Conservation (phyloP, 2,329 filamentous ascomycete genomes). For the Alternaria alternata region DNA sequence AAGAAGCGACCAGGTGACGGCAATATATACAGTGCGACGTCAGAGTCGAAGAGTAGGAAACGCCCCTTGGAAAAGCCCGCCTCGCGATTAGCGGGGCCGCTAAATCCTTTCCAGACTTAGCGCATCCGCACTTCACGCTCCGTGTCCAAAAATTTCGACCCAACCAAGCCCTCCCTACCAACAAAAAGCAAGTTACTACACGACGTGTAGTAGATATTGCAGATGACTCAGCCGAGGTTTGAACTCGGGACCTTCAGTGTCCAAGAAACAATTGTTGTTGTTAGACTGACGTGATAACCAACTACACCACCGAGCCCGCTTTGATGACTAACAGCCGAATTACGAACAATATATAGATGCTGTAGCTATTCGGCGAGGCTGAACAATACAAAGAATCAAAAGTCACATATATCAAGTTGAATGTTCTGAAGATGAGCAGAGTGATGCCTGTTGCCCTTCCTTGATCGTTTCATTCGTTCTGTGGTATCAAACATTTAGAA, state of each 20-base stretch:
- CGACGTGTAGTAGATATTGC: not conserved
- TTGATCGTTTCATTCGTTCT: not conserved
- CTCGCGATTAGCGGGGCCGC: not conserved
- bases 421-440: too few relatives aligned
- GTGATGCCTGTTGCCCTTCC: too few relatives aligned
- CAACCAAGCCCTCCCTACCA: not conserved
- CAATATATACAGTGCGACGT: not conserved
- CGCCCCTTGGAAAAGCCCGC: not conserved
- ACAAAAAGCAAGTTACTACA: conserved; percentile 1
- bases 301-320: conserved; percentile 53
- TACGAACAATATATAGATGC: not conserved
- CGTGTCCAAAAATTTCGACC: not conserved
- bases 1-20: not conserved
- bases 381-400: too few relatives aligned
- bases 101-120: not conserved
- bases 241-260: conserved; percentile 29
- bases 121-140: not conserved
- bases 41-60: not conserved
- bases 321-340: not conserved
- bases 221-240: conserved; percentile 27
- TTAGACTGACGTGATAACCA: conserved; percentile 60
- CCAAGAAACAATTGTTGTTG: conserved; percentile 25
- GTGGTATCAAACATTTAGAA: conserved; percentile 17
- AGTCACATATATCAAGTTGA: too few relatives aligned
- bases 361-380: too few relatives aligned